phyloP scores from a whole-genome alignment of 129 eudicot genomes.

The Solidago caesia region DNA sequence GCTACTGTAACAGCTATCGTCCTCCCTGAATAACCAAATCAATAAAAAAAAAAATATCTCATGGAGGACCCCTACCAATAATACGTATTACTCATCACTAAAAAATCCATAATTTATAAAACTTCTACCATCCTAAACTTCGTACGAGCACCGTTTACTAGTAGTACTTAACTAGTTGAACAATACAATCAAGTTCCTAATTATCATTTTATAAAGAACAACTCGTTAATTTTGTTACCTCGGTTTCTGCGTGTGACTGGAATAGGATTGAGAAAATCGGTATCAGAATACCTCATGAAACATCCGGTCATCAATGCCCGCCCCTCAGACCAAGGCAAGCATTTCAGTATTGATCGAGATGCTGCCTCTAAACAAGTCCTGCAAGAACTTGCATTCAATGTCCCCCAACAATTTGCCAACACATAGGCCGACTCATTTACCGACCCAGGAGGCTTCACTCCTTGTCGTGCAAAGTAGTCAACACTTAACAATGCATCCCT shows the following conservation, averaged over 20 bases:
- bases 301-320: slow-evolving; percentile 71
- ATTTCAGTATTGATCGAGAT: slow-evolving; percentile 40
- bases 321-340: slow-evolving; percentile 76
- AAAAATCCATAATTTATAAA: neutral
- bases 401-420: slow-evolving; percentile 76
- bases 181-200: neutral
- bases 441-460: slow-evolving; percentile 27
- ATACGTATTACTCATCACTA: neutral
- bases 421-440: slow-evolving; percentile 52
- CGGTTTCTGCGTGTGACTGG: slow-evolving; percentile 42
- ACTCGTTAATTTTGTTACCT: slow-evolving; percentile 33
- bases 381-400: slow-evolving; percentile 56
- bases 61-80: neutral
- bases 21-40: slow-evolving; percentile 48
- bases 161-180: neutral
- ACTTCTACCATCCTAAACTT: neutral
- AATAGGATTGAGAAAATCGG: slow-evolving; percentile 59
- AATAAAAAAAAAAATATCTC: neutral
- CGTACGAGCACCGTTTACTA: neutral
- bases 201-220: slow-evolving; percentile 9
- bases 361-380: slow-evolving; percentile 58
- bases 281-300: slow-evolving; percentile 79
- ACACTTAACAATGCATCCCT: slow-evolving; percentile 33
- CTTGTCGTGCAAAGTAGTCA: slow-evolving; percentile 45
- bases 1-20: slow-evolving; percentile 44